Evolutionary conservation across 441 rosid species (phyloP), one percentile per base, ranked within the genome.

Genomic region (Syzygium malaccense): DNA sequence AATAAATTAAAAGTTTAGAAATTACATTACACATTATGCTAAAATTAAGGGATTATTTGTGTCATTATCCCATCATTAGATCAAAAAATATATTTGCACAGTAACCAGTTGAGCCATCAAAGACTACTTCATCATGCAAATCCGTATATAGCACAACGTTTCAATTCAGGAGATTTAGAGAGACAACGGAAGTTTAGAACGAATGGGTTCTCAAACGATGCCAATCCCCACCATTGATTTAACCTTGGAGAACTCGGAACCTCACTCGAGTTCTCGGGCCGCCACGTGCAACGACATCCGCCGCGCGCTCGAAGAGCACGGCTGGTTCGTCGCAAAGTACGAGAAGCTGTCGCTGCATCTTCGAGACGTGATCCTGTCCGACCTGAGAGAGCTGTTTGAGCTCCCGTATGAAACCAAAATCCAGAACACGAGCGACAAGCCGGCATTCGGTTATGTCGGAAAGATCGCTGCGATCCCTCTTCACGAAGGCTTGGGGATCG

Each of bases 361-460:
- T 55, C 90, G 86, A 49, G 37, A 75, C 28, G 6, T 25, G 19
- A 57, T 86, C 71, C 78, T 89, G n/a, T 41, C 68, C 25, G 68
- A 55, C 18, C 45, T 58, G 8, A 57, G 6, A 14, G 78, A 89
- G 26, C 55, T 89, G 48, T 89, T 89, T 54, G 33, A 86, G 57
- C 88, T 88, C 32, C 88, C 90, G 12, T 8, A 86, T 12, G 75
- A 88, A 85, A 88, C 90, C 87, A 88, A 88, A 57, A 86, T 86
- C 86, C 55, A 54, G 71, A 88, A 86, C 78, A 57, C 75, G 23
- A 86, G 78, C 30, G 75, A 68, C 7, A 88, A 75, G 6, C 88
- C 90, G 14, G 85, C 88, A 33, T 85, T 68, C n/a, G 90, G 90
- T 30, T 88, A 88, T 57, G 45, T 86, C 0, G 88, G 88, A 18